A percentile compares a stretch with the other conserved stretches of the same genome.
Conservation (phyloP, 495 filamentous ascomycete species). For the Daldinia vernicosa region DNA sequence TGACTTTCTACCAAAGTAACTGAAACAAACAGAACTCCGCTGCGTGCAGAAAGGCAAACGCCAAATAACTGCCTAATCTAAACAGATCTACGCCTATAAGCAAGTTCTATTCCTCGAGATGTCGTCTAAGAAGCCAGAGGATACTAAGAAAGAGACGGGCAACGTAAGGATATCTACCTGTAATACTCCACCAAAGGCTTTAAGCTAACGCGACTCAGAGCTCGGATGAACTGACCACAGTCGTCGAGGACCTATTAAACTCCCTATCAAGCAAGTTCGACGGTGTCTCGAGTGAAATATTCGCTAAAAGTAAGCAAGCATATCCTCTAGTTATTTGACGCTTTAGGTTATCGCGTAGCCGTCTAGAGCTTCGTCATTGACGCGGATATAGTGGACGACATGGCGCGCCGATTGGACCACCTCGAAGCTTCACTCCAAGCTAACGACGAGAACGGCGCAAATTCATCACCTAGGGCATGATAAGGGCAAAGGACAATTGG, state of each 20-base stretch:
- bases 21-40: neutral
- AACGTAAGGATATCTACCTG: slow-evolving; percentile 44
- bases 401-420: slow-evolving; percentile 87
- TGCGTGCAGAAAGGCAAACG: neutral
- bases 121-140: slow-evolving; percentile 31
- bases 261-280: slow-evolving; percentile 85
- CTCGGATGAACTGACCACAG: slow-evolving; percentile 69
- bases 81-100: too few species aligned
- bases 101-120: neutral
- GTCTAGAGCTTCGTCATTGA: neutral
- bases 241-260: slow-evolving; percentile 85
- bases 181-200: neutral
- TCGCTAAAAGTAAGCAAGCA: slow-evolving; percentile 81
- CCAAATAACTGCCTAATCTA: too few species aligned
- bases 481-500: neutral
- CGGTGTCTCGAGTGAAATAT: slow-evolving; percentile 80
- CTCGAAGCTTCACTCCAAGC: slow-evolving; percentile 77
- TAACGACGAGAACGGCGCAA: slow-evolving; percentile 54
- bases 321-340: neutral
- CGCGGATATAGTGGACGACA: slow-evolving; percentile 81
- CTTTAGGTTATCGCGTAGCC: neutral
- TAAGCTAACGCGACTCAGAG: slow-evolving; percentile 36
- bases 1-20: neutral
- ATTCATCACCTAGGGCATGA: slow-evolving; percentile 41
- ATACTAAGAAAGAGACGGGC: slow-evolving; percentile 20